Evolutionary conservation across 768 basidiomycete species (phyloP), one percentile per base, ranked within the genome.

Genomic region (Fomitopsis pulvina): DNA sequence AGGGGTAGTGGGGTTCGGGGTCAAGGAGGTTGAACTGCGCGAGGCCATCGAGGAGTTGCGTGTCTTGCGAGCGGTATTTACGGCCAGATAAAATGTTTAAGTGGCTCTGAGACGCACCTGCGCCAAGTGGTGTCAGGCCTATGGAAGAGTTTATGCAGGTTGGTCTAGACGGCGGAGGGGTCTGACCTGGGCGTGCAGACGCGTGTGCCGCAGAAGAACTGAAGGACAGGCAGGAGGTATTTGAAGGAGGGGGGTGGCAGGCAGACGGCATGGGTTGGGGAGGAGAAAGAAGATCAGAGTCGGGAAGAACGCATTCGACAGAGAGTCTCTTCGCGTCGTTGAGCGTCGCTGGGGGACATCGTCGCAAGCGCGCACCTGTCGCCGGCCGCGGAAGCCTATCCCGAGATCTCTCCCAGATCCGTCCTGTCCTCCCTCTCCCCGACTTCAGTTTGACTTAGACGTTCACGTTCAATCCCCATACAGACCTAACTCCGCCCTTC

Each of bases 1-100:
- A 24, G 80, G 79, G 10, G 70, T 71, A 16, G 72, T 63, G 1
- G 78, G 71, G 52, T 74, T 67, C 48, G 71, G 51, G 2, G 60
- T 52, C 25, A 51, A 42, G 48, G 56, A 50, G 21, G 53, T 25
- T 30, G 54, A 29, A 14, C 34, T 37, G 34, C 4, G 34, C 34
- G 34, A 16, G 18, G 34, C 34, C 34, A 37, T 37, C 14, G 14
- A 37, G 34, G 34, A 7, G 18, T 37, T 18, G 6, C 5, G 5
- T 37, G 34, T 37, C 34, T 37, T 37, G 34, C 34, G 14, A 37
- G 34, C 14, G 4, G 14, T 37, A 12, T 37, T 16, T 16, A 14
- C 34, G 34, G 14, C 18, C 14, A 18, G 34, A 37, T 4, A 18
- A 37, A 4, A 5, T 18, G 5, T 14, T 37, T 16, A 18, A 16